Evolutionary conservation across 2,329 filamentous ascomycete genomes (phyloP), one percentile per base, ranked within the genome.

Genomic region (Talaromyces sp.): DNA sequence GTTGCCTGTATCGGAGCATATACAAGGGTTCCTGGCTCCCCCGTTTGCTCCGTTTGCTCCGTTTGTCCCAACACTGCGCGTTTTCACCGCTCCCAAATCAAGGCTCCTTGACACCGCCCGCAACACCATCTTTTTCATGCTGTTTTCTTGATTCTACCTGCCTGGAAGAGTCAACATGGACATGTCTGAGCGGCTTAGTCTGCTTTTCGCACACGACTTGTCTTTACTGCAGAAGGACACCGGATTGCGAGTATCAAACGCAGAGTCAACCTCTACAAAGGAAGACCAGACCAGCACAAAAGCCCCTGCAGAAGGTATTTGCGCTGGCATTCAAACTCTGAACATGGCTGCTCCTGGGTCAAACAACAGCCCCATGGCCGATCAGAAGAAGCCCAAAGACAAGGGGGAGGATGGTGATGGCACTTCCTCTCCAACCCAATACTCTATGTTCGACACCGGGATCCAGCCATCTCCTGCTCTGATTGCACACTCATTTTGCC

Each of bases 401-500:
- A 47, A 40, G 44, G 51, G 36, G 12, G 23, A 44, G 33, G 18
- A 6, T 36, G 40, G 59, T 63, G 50, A 14, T 36, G 33, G 33
- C 33, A 47, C 18, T 51, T 30, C 27, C 14, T n/a, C 28, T 31
- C 50, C 27, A 31, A 30, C 23, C 50, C 50, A 63, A 44, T 33
- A n/a, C 36, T 5, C 14, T 18, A 44, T 36, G 14, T 58, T 63
- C 27, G 56, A 63, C 31, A 50, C 56, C 4, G 56, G 59, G 8
- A 31, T 58, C 40, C 40, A 58, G 55, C 59, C 58, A 18, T 12
- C 61, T 58, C 40, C 54, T 16, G 14, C 50, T 52, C 16, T 52
- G 14, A 33, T 64, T 31, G 62, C 65, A 33, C 66, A 68, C 9
- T 68, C 66, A 14, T 81, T 79, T 65, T 80, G 76, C 61, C 75